Conservation (phyloP, 1,139 yeast species). For the Candida sp. region DNA sequence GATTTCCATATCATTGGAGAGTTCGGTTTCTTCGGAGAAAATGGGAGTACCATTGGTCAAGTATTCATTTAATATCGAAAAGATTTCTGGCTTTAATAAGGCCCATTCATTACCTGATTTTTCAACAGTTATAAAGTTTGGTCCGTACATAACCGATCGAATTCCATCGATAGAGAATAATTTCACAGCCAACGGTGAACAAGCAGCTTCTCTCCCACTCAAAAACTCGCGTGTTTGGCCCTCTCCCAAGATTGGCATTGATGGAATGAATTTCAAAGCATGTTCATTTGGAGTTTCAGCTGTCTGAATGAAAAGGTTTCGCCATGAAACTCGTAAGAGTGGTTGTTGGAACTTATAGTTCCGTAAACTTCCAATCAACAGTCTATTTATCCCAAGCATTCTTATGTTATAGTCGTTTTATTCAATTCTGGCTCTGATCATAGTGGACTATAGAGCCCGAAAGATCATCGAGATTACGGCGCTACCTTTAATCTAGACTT, state of each 20-base stretch:
- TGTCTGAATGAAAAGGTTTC: slow-evolving; percentile 37
- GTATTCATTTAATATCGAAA: slow-evolving; percentile 79
- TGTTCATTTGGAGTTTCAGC: slow-evolving; percentile 46
- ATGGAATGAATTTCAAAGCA: slow-evolving; percentile 45
- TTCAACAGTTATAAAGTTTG: slow-evolving; percentile 80
- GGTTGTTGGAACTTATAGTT: not conserved
- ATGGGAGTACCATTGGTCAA: slow-evolving; percentile 73
- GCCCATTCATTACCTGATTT: slow-evolving; percentile 69
- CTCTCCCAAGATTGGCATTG: slow-evolving; percentile 38
- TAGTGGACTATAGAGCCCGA: no score
- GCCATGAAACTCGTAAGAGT: slow-evolving; percentile 2
- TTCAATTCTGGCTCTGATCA: no score
- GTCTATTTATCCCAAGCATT: slow-evolving; percentile 1
- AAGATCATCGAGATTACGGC: not conserved
- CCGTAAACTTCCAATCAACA: not conserved
- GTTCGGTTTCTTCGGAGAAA: slow-evolving; percentile 28
- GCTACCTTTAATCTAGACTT: not conserved
- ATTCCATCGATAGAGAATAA: slow-evolving; percentile 51
- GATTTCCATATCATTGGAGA: slow-evolving; percentile 35
- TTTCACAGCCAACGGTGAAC: slow-evolving; percentile 53
- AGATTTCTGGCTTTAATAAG: slow-evolving; percentile 82
- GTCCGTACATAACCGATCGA: slow-evolving; percentile 51
- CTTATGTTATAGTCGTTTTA: not conserved
- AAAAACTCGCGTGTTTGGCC: slow-evolving; percentile 52
- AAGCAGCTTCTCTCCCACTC: slow-evolving; percentile 54